Base-by-base conservation (phyloP, 495 filamentous ascomycete genomes). In the Aspergillus ellipticus region DNA sequence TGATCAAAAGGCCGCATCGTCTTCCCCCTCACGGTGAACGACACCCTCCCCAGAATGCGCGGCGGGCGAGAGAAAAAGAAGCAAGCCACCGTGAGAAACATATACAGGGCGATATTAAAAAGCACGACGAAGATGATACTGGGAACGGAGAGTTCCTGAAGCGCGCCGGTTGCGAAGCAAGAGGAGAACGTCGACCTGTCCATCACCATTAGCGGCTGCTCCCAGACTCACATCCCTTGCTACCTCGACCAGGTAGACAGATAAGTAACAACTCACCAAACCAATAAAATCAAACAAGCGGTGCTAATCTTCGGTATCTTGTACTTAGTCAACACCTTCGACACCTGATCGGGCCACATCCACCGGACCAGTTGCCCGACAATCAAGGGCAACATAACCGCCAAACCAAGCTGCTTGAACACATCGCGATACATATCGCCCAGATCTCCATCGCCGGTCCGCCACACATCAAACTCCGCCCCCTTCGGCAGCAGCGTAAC, bases 181-280 rank as follows among this genome's bases (percentile, higher is more conserved):
- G 77, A 78, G 3, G 79, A 82, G 57, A 82, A 81, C 1, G 78
- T 81, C 7, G 78, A 65, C 78, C 79, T 80, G 37, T 42, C n/a
- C 20, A 13, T 41, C 6, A 26, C 13, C 15, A 19, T 43, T 6
- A 43, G n/a, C 1, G 11, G 8, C 41, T 19, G 15, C 41, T n/a
- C 41, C 8, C 41, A 17, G 8, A 1, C 11, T 33, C 2, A 33
- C 13, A 33, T n/a, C n/a, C n/a, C n/a, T n/a, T n/a, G n/a, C n/a
- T n/a, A n/a, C n/a, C n/a, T n/a, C n/a, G n/a, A n/a, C n/a, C n/a
- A n/a, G n/a, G n/a, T n/a, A 28, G 24, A 28, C 3, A 13, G 35
- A n/a, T 4, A 13, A 46, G 22, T n/a, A 10, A 20, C 2, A 41
- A 74, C 75, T 62, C 52, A 80, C 80, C 80, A 83, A 2, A 79